Evolutionary conservation across 192 early-diverging fungal species (phyloP).

Genomic region (Coemansia sp.): DNA sequence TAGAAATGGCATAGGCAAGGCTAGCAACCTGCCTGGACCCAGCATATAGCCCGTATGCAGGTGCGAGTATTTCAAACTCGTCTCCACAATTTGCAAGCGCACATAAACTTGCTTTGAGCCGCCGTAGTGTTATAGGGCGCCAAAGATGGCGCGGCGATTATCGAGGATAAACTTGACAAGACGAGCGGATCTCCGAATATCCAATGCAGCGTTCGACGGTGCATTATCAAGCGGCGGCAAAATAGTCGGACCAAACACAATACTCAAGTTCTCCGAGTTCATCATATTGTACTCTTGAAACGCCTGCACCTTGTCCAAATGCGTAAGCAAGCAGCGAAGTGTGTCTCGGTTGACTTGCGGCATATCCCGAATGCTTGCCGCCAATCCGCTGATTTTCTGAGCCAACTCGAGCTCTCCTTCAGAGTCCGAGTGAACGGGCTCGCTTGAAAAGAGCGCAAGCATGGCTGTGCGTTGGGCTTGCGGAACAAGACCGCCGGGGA

Average conservation of each 20-base stretch:
- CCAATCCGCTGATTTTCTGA: constrained; percentile 35
- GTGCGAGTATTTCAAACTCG: too few relatives aligned
- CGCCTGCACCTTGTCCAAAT: constrained; percentile 77
- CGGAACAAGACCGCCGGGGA: constrained; percentile 88
- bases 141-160: constrained; percentile 42
- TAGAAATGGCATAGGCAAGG: too few relatives aligned
- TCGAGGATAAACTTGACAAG: constrained; percentile 49
- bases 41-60: too few relatives aligned
- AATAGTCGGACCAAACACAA: constrained; percentile 90
- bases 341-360: constrained; percentile 83
- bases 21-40: too few relatives aligned
- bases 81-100: too few relatives aligned
- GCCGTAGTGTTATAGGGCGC: constrained; percentile 7
- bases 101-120: too few relatives aligned
- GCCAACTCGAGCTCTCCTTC: constrained; percentile 29
- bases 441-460: constrained; percentile 21
- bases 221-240: constrained; percentile 28
- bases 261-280: constrained; percentile 80
- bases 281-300: constrained; percentile 84
- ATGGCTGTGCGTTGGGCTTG: constrained; percentile 25
- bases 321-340: constrained; percentile 74
- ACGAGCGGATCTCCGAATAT: constrained; percentile 38
- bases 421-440: not conserved
- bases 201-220: constrained; percentile 30
- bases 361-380: constrained; percentile 58